A percentile compares a stretch with the other conserved stretches of the same genome.
These are phyloP conservation scores for Volvox reticuliferus DNA, from an alignment of 139 green algal species.

Conservation along the genomic window DNA sequence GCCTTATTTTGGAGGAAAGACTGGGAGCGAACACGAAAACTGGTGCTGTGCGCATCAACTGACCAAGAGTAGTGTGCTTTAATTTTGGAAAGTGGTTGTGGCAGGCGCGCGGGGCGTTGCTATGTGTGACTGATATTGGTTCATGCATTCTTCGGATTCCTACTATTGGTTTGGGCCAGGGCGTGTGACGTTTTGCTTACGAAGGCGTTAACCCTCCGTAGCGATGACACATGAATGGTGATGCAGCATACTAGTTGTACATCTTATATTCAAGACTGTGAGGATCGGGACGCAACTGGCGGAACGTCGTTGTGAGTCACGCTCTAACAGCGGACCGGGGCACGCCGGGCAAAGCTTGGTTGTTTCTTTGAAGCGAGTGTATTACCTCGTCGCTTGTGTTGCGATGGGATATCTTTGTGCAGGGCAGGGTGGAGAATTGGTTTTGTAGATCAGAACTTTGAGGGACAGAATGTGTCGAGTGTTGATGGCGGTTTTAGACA, in stretches of 20 bases:
- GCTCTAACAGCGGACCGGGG: neutral
- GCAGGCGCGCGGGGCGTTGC: neutral
- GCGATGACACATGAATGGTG: neutral
- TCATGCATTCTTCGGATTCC: neutral
- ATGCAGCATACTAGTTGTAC: neutral
- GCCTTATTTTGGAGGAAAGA: neutral
- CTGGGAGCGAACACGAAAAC: no score
- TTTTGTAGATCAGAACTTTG: neutral
- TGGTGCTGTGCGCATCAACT: neutral
- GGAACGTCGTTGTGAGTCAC: slow-evolving; percentile 10
- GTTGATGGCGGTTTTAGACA: neutral
- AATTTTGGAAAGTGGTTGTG: neutral
- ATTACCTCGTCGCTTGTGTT: neutral
- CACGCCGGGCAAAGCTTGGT: neutral
- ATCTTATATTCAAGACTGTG: neutral
- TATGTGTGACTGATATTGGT: neutral
- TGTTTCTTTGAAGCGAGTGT: neutral
- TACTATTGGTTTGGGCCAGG: neutral
- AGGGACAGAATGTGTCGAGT: neutral
- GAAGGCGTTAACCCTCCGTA: neutral
- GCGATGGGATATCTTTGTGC: no score
- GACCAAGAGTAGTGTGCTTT: neutral
- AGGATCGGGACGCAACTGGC: neutral
- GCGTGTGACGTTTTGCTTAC: neutral
- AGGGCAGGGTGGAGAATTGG: neutral